Conservation (phyloP, 1,139 yeast species). For the Magnusiomyces paraingens region DNA sequence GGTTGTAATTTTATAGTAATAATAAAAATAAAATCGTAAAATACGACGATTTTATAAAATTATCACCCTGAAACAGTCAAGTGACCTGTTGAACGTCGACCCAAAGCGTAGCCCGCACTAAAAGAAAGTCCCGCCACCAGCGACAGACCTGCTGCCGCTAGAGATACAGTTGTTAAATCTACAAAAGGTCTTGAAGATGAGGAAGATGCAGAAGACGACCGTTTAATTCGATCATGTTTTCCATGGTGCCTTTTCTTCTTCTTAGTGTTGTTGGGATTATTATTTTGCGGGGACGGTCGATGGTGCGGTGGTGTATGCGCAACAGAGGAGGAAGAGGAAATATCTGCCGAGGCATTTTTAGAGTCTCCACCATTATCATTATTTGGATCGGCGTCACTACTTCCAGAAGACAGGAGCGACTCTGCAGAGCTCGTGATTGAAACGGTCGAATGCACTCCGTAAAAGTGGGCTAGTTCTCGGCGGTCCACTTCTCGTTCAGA, state of each 20-base stretch:
- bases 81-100: slow-evolving; percentile 15
- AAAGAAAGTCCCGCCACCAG: slow-evolving; percentile 29
- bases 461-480: not conserved
- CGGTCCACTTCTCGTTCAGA: not conserved
- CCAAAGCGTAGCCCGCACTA: slow-evolving; percentile 30
- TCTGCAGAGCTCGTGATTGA: not conserved
- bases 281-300: not conserved
- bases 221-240: not conserved
- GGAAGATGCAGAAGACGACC: not conserved
- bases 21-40: not conserved
- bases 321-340: not conserved
- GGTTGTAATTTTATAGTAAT: not conserved
- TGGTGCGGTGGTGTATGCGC: not conserved
- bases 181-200: slow-evolving; percentile 7
- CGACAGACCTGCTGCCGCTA: slow-evolving; percentile 30
- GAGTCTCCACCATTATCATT: not conserved
- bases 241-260: not conserved
- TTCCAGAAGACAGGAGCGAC: not conserved
- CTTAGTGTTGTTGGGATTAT: not conserved
- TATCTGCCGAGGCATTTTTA: not conserved
- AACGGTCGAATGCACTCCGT: not conserved
- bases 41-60: not conserved
- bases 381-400: not conserved
- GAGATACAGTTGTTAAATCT: slow-evolving; percentile 21
- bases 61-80: slow-evolving; percentile 6